Percentiles rank a stretch among this genome's conserved stretches.
Evolutionary conservation across 495 filamentous ascomycete genomes (phyloP).

Genomic region (Amphirosellinia nigrospora): DNA sequence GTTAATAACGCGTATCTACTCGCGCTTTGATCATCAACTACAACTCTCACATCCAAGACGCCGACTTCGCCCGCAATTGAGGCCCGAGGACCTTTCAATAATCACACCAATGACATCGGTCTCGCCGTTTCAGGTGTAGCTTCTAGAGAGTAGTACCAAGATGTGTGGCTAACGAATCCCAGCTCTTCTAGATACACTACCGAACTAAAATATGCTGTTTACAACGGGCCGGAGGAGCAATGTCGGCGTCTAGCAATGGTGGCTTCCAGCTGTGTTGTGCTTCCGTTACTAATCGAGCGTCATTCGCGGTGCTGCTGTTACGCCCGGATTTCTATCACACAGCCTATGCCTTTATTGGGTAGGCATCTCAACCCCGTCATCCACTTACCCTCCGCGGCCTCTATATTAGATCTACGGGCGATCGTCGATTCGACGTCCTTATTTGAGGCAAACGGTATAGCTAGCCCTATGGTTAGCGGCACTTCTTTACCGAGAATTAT

Average conservation of each 20-base stretch:
- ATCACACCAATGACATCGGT: slow-evolving; percentile 1
- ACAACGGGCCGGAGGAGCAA: slow-evolving; percentile 3
- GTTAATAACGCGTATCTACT: background rate
- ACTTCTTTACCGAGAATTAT: background rate
- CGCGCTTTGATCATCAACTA: background rate
- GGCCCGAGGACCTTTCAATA: background rate
- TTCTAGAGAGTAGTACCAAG: background rate
- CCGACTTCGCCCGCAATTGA: slow-evolving; percentile 11
- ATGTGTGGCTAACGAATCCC: background rate
- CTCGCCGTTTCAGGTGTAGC: slow-evolving; percentile 1
- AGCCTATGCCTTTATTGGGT: background rate
- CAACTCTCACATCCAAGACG: background rate
- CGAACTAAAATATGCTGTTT: slow-evolving; percentile 1
- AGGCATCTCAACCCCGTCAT: background rate
- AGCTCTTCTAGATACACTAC: slow-evolving; percentile 11
- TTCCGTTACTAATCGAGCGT: slow-evolving; percentile 11
- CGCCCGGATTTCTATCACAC: background rate
- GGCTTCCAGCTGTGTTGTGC: background rate
- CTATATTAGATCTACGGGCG: slow-evolving; percentile 4
- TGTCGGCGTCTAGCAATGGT: background rate
- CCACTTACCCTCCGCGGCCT: background rate
- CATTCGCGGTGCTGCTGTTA: background rate
- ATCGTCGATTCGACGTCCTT: background rate
- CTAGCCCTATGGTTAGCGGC: background rate
- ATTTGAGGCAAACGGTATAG: background rate